phyloP scores from a whole-genome alignment of 345 rosid genomes.

The Syzygium oleosum region DNA sequence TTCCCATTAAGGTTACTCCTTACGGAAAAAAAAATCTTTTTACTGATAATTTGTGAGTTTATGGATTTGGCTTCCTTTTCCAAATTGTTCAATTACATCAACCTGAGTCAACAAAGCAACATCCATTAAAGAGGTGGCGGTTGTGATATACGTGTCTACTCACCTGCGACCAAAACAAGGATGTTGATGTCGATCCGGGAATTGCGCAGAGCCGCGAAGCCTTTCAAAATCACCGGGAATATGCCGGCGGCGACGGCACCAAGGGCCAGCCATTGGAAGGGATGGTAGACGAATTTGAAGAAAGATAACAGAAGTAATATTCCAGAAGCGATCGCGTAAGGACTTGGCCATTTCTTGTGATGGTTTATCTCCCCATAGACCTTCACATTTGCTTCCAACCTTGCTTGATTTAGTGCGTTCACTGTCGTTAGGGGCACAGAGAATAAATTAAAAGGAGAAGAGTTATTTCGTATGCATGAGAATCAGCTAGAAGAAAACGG shows the following conservation, averaged over 20 bases:
- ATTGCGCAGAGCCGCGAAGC: conserved; percentile 31
- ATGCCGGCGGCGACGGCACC: conserved; percentile 63
- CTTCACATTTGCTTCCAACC: conserved; percentile 74
- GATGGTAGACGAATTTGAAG: conserved; percentile 49
- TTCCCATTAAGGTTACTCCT: not conserved
- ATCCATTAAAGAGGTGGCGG: not conserved
- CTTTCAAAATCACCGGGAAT: conserved; percentile 46
- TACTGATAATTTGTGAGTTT: not conserved
- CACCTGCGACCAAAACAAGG: conserved; percentile 77
- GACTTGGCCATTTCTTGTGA: conserved; percentile 85
- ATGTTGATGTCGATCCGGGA: conserved; percentile 56
- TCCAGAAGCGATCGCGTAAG: conserved; percentile 57
- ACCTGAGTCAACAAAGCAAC: not conserved
- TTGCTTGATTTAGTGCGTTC: conserved; percentile 71
- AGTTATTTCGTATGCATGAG: not conserved
- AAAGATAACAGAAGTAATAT: conserved; percentile 40
- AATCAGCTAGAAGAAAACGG: not conserved
- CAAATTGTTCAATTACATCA: not conserved
- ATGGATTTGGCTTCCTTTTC: not conserved
- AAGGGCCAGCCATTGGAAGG: conserved; percentile 64
- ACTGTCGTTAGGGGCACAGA: conserved; percentile 21
- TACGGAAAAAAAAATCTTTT: not conserved
- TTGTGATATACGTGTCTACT: not conserved
- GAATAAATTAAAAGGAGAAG: not conserved
- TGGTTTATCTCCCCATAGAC: conserved; percentile 39